Conservation (phyloP, 306 rosid species). For the Prunus davidiana region DNA sequence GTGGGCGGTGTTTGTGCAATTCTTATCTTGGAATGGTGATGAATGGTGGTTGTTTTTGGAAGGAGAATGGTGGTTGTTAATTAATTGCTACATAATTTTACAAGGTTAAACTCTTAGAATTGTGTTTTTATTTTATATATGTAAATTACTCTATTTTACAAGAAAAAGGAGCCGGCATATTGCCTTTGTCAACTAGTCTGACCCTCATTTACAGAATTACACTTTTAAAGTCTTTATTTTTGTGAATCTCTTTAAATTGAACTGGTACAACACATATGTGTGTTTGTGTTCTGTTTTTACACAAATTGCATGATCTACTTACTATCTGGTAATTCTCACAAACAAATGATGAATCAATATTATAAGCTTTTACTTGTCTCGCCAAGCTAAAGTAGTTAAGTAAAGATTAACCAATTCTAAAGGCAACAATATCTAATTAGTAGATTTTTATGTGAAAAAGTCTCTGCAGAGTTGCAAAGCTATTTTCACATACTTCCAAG, state of each 20-base stretch:
- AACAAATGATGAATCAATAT: background rate
- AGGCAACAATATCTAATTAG: background rate
- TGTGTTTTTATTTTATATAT: background rate
- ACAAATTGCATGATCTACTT: conserved; percentile 18
- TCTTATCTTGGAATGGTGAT: conserved; percentile 27
- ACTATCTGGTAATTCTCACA: background rate
- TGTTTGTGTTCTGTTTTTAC: conserved; percentile 7
- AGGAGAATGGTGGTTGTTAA: conserved; percentile 4
- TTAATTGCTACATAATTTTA: background rate
- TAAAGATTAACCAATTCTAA: background rate
- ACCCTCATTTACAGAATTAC: no score
- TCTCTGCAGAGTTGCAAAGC: background rate
- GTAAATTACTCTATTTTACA: no score
- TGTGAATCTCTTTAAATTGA: no score
- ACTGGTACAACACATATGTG: background rate
- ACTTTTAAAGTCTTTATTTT: background rate
- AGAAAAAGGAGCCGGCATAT: no score
- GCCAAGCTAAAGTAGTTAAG: background rate
- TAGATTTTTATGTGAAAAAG: conserved; percentile 1
- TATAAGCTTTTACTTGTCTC: background rate
- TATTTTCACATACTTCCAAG: conserved; percentile 6
- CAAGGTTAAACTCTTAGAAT: conserved; percentile 6
- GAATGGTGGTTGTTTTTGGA: background rate
- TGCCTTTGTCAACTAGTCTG: no score
- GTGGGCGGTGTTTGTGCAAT: conserved; percentile 34